phyloP scores from a whole-genome alignment of 208 protist genomes.

The Leishmania turanica region DNA sequence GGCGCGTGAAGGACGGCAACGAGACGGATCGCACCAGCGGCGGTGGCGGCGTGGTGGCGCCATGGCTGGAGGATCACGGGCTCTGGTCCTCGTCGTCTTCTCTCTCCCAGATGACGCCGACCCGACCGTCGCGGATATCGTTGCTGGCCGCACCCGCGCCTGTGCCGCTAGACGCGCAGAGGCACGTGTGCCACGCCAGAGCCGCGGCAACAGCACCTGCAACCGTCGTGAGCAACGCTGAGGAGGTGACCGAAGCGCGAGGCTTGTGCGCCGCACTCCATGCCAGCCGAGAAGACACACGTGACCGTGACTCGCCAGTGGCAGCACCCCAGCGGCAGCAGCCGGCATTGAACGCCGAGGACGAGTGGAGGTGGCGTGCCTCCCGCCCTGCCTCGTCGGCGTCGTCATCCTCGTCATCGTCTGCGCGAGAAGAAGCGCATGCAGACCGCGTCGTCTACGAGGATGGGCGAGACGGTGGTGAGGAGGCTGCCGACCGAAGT shows the following conservation, averaged over 20 bases:
- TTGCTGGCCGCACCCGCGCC: neutral
- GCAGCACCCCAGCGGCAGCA: neutral
- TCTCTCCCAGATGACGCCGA: neutral
- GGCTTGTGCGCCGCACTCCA: neutral
- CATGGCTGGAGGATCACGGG: conserved; percentile 10
- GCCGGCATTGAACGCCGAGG: neutral
- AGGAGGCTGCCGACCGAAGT: neutral
- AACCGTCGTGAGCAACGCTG: neutral
- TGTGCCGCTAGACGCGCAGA: neutral
- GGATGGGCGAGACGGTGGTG: neutral
- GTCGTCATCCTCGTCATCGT: neutral
- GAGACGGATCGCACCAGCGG: neutral
- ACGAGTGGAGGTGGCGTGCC: neutral
- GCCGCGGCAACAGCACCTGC: neutral
- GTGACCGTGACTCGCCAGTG: neutral
- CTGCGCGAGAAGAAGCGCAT: neutral
- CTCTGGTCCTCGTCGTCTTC: conserved; percentile 11
- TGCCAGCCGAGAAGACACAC: neutral
- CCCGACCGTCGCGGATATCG: neutral
- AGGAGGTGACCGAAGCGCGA: neutral
- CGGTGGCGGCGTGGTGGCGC: neutral
- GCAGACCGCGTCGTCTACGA: neutral
- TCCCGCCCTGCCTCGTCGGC: neutral
- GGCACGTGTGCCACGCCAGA: neutral
- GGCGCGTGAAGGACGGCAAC: too few relatives aligned